A percentile compares a stretch with the other conserved stretches of the same genome.
These are phyloP conservation scores for Leccinum griseonigrum DNA, from an alignment of 1,284 basidiomycete genomes.

Conservation along the genomic window DNA sequence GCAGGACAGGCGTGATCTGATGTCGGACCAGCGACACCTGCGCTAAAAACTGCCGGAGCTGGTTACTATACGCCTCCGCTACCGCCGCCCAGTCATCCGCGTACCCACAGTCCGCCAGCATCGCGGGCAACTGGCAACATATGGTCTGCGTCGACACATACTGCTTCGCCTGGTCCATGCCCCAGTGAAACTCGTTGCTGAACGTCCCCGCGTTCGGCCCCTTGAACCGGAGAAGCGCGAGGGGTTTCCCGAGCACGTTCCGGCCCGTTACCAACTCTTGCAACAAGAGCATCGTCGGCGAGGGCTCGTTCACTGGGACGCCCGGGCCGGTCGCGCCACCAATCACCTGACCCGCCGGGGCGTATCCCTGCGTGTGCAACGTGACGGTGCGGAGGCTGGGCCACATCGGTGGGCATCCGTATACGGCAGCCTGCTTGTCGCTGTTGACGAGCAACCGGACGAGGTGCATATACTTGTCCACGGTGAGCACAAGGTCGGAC, in stretches of 20 bases:
- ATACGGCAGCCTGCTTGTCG: constrained; percentile 32
- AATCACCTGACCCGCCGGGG: constrained; percentile 13
- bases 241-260: constrained; percentile 20
- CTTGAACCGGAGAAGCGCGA: constrained; percentile 30
- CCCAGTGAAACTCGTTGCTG: constrained; percentile 32
- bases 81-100: constrained; percentile 29
- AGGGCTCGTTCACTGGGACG: constrained; percentile 32
- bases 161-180: constrained; percentile 26
- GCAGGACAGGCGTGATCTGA: constrained; percentile 31
- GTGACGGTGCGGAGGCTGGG: constrained; percentile 24
- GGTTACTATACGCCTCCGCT: constrained; percentile 31
- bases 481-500: constrained; percentile 29
- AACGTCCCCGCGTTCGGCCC: constrained; percentile 31
- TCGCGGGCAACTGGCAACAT: constrained; percentile 20
- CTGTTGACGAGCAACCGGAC: constrained; percentile 34
- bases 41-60: constrained; percentile 30
- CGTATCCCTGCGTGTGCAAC: constrained; percentile 33
- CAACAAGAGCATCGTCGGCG: constrained; percentile 30
- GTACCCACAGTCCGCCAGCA: constrained; percentile 29
- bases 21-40: constrained; percentile 33
- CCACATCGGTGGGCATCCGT: constrained; percentile 32
- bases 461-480: constrained; percentile 32
- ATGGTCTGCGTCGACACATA: constrained; percentile 24
- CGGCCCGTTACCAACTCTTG: constrained; percentile 28
- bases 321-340: constrained; percentile 12